phyloP scores from a whole-genome alignment of 2,329 filamentous ascomycete genomes.

The Epichloe sibirici region DNA sequence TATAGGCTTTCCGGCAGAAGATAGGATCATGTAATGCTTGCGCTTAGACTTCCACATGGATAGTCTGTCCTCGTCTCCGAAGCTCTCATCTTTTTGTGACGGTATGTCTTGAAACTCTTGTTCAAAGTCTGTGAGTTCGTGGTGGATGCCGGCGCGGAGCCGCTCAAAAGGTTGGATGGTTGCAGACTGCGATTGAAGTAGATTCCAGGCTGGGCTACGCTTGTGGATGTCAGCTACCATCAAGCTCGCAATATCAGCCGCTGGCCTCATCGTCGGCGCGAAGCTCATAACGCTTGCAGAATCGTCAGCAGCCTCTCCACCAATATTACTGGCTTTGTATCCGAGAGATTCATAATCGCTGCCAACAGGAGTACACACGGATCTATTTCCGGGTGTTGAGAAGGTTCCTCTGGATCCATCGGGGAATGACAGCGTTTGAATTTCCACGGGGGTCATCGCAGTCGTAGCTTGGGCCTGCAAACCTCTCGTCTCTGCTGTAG shows the following conservation, averaged over 20 bases:
- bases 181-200: slow-evolving; percentile 51
- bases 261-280: slow-evolving; percentile 48
- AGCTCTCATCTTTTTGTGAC: slow-evolving; percentile 31
- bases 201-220: slow-evolving; percentile 55
- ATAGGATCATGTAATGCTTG: slow-evolving; percentile 95
- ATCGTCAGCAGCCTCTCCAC: slow-evolving; percentile 43
- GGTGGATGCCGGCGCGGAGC: slow-evolving; percentile 30
- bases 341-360: slow-evolving; percentile 30
- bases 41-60: slow-evolving; percentile 78
- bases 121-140: slow-evolving; percentile 53
- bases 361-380: slow-evolving; percentile 24
- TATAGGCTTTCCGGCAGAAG: slow-evolving; percentile 91
- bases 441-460: slow-evolving; percentile 69
- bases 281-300: slow-evolving; percentile 55
- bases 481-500: slow-evolving; percentile 25
- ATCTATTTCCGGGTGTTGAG: slow-evolving; percentile 25
- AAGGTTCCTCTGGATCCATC: slow-evolving; percentile 58
- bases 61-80: slow-evolving; percentile 47
- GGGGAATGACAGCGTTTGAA: slow-evolving; percentile 62
- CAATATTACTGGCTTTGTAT: slow-evolving; percentile 17
- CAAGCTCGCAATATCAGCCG: slow-evolving; percentile 69
- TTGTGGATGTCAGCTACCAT: slow-evolving; percentile 58
- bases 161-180: slow-evolving; percentile 49
- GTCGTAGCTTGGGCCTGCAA: slow-evolving; percentile 63
- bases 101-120: slow-evolving; percentile 69